A percentile compares a stretch with the other conserved stretches of the same genome.
These are phyloP conservation scores for Xylogone sp. DNA, from an alignment of 2,329 filamentous ascomycete species.

Conservation along the genomic window DNA sequence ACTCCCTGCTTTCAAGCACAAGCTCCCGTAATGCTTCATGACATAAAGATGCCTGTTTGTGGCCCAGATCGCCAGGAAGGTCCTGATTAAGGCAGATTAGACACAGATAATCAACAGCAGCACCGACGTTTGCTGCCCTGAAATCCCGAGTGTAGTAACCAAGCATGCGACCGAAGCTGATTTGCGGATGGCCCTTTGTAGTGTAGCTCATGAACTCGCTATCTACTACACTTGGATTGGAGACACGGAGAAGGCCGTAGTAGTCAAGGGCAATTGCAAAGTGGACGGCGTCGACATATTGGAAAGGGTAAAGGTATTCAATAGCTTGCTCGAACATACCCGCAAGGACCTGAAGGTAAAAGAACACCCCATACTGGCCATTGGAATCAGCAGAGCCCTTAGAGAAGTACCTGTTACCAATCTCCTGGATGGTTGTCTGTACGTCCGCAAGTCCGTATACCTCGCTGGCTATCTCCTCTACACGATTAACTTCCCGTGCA, in stretches of 20 bases:
- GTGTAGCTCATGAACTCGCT: conserved; percentile 67
- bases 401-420: conserved; percentile 86
- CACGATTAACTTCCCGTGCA: conserved; percentile 60
- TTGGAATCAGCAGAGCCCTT: conserved; percentile 68
- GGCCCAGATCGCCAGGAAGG: conserved; percentile 68
- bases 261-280: conserved; percentile 86
- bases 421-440: conserved; percentile 77
- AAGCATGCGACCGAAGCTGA: conserved; percentile 91
- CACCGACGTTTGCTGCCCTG: conserved; percentile 81
- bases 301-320: conserved; percentile 85
- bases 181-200: conserved; percentile 68
- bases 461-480: conserved; percentile 61
- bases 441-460: conserved; percentile 65
- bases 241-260: conserved; percentile 84
- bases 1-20: conserved; percentile 94
- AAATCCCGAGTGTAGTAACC: conserved; percentile 97
- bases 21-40: conserved; percentile 91
- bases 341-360: conserved; percentile 84
- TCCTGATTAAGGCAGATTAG: conserved; percentile 91
- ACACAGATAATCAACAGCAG: conserved; percentile 88
- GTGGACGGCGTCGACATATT: conserved; percentile 90
- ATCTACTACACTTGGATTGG: conserved; percentile 71
- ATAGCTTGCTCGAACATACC: conserved; percentile 95
- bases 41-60: conserved; percentile 75
- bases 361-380: conserved; percentile 83